Conservation (phyloP, 129 eudicot genomes). For the Apium graveolens region DNA sequence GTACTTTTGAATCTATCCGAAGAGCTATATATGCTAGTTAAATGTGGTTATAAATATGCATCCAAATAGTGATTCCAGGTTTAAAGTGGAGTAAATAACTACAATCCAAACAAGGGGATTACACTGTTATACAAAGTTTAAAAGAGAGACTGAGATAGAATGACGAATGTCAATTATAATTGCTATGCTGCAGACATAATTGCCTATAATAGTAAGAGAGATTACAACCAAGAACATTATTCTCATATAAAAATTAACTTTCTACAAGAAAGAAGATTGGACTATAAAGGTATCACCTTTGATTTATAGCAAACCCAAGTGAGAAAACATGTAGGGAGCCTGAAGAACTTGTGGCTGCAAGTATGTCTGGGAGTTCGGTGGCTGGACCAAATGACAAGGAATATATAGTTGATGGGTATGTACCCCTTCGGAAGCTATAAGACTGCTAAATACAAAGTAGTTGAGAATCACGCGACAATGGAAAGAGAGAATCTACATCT, state of each 20-base stretch:
- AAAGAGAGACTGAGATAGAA: not conserved
- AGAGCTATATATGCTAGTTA: not conserved
- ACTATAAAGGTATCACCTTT: constrained; percentile 44
- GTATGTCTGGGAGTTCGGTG: constrained; percentile 68
- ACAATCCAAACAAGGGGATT: not conserved
- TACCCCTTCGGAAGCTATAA: constrained; percentile 88
- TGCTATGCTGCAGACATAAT: not conserved
- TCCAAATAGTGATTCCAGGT: not conserved
- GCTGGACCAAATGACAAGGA: constrained; percentile 87
- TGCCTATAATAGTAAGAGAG: not conserved
- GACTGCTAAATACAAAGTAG: constrained; percentile 42
- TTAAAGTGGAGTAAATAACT: not conserved
- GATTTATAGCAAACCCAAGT: constrained; percentile 50
- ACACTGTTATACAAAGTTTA: not conserved
- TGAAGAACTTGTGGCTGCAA: constrained; percentile 84
- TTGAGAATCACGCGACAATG: constrained; percentile 13
- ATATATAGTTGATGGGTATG: constrained; percentile 75
- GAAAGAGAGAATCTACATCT: not conserved
- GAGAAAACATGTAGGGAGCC: constrained; percentile 76
- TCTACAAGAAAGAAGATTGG: not conserved
- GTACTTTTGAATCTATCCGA: not conserved
- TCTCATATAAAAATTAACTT: not conserved
- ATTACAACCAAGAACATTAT: not conserved
- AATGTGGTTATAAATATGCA: not conserved
- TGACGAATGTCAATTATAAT: not conserved